Evolutionary conservation across 441 rosid species (phyloP), one percentile per base, ranked within the genome.

Genomic region (Bruguiera hainesii): DNA sequence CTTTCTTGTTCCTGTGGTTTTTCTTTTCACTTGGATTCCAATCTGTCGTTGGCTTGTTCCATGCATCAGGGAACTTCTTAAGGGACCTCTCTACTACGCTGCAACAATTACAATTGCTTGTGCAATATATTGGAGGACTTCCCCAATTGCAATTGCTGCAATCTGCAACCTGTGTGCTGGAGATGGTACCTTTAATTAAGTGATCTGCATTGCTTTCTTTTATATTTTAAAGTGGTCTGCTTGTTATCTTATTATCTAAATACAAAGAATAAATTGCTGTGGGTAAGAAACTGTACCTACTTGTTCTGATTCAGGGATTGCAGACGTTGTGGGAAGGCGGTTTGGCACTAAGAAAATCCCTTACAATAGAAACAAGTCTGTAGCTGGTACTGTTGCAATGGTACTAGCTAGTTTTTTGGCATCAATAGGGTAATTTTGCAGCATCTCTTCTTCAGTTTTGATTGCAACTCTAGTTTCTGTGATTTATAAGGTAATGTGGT

Each of bases 131-230:
- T 90, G 96, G 99, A 84, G 85, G 76, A 78, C 86, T 72, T 87
- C 98, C 56, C 98, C 99, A 0, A 74, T 85, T 50, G 83, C 83
- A 26, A 76, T 85, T 62, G 90, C 98, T 18, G 85, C 87, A 67
- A 68, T 89, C 72, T 91, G 88, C 83, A 89, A 89, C 81, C 83
- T 91, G 65, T 85, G 97, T 59, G 93, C 96, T 52, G 99, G 98
- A 83, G 99, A 94, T 81, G 99, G 97, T 88, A 82, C 21, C 33
- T 67, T 16, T 49, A 37, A 71, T 65, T 61, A 7, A 56, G 11
- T 63, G 66, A 21, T 75, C 49, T 58, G 29, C 2, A 37, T 59
- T 46, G 25, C 56, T 31, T 61, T 6, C 51, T 20, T 60, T 46
- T 6, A 52, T 46, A 20, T 51, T 68, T 9, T 53, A 26, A 7